These are phyloP conservation scores for Vitellaria paradoxa DNA, from an alignment of 179 eudicot species.

Conservation along the genomic window DNA sequence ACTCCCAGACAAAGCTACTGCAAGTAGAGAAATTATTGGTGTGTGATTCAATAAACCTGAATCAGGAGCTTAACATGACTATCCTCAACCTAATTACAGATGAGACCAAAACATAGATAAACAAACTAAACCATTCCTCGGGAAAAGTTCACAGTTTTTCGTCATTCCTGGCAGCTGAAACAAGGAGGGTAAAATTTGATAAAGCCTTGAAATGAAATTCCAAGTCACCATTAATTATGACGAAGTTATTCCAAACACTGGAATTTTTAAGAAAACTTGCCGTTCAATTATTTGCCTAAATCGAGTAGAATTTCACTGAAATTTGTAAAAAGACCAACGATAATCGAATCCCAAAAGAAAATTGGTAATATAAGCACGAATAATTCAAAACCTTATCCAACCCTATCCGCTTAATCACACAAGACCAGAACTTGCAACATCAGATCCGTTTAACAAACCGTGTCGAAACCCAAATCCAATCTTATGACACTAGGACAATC, in stretches of 20 bases:
- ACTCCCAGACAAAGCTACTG: not conserved
- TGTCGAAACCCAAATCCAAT: not conserved
- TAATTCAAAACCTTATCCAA: not conserved
- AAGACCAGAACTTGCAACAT: not conserved
- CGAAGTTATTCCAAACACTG: no score
- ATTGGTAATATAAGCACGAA: not conserved
- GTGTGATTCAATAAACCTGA: not conserved
- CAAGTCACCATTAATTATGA: no score
- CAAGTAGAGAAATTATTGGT: not conserved
- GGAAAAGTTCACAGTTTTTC: not conserved
- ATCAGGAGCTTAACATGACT: constrained; percentile 7
- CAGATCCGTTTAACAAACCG: not conserved
- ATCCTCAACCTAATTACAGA: not conserved
- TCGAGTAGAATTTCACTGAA: not conserved
- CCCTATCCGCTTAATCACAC: not conserved
- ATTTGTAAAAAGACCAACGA: no score
- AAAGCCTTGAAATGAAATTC: no score
- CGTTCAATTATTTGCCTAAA: not conserved
- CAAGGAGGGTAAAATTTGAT: no score
- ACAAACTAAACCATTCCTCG: not conserved
- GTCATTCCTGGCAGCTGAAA: not conserved
- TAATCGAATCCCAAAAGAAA: not conserved
- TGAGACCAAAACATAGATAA: not conserved
- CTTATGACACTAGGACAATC: not conserved
- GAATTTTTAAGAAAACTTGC: no score